Evolutionary conservation across 371 early-diverging fungal genomes (phyloP).

Genomic region (Dichotomocladium elegans): DNA sequence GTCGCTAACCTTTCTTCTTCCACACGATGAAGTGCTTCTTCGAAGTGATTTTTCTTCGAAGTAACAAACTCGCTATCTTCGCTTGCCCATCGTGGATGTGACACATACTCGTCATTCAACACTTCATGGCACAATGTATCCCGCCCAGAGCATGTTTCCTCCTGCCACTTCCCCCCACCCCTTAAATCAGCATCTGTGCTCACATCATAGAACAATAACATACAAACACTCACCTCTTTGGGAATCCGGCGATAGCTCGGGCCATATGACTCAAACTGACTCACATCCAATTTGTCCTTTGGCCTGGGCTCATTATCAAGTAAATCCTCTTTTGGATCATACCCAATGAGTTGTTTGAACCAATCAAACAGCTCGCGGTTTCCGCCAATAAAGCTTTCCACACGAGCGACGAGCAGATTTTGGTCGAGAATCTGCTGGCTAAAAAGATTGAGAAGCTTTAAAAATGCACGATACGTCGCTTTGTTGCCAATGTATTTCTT

Average conservation of each 20-base stretch:
- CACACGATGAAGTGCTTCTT: constrained; percentile 94
- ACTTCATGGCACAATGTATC: constrained; percentile 92
- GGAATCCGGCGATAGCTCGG: constrained; percentile 70
- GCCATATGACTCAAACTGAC: constrained; percentile 44
- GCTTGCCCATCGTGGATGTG: constrained; percentile 93
- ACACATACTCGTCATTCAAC: constrained; percentile 93
- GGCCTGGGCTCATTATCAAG: constrained; percentile 35
- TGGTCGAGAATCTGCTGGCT: constrained; percentile 91
- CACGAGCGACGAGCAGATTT: constrained; percentile 78
- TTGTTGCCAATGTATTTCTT: constrained; percentile 78
- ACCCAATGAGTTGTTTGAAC: constrained; percentile 93
- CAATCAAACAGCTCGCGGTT: constrained; percentile 79
- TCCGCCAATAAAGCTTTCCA: constrained; percentile 70
- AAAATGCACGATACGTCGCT: constrained; percentile 87
- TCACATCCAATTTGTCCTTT: constrained; percentile 49
- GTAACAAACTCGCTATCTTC: constrained; percentile 94
- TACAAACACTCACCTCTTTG: constrained; percentile 46
- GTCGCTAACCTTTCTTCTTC: constrained; percentile 89
- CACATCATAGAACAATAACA: background rate
- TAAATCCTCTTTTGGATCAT: constrained; percentile 56
- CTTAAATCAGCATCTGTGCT: background rate
- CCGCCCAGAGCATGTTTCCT: constrained; percentile 78
- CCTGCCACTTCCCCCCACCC: constrained; percentile 32
- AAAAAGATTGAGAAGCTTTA: constrained; percentile 92
- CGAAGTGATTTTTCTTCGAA: constrained; percentile 91